phyloP scores from a whole-genome alignment of 169 alveolate genomes.

The Plasmodium knowlesi region DNA sequence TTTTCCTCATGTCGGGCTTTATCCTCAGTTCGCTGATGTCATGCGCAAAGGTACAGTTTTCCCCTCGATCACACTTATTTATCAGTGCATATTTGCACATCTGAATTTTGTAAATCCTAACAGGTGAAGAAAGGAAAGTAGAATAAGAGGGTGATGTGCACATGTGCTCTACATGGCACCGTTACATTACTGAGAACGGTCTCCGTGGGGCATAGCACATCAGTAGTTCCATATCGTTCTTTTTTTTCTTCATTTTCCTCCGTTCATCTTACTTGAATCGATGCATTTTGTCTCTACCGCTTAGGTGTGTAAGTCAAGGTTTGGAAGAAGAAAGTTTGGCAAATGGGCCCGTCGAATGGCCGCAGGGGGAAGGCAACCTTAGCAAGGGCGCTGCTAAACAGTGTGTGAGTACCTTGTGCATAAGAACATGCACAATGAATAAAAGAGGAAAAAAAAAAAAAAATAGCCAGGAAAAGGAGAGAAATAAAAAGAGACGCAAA shows the following conservation, averaged over 20 bases:
- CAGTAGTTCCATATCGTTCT: not conserved
- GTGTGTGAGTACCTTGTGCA: not conserved
- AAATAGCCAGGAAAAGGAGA: not conserved
- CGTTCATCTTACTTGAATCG: slow-evolving; percentile 39
- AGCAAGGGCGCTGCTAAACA: not conserved
- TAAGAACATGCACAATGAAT: not conserved
- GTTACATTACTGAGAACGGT: not conserved
- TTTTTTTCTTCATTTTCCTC: not conserved
- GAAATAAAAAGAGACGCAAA: not conserved
- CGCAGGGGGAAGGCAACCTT: not conserved
- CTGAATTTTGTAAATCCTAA: slow-evolving; percentile 54
- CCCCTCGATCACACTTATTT: slow-evolving; percentile 64
- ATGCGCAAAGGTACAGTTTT: slow-evolving; percentile 63
- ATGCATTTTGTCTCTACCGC: slow-evolving; percentile 24
- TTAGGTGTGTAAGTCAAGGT: not conserved
- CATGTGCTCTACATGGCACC: not conserved
- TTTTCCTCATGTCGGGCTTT: slow-evolving; percentile 66
- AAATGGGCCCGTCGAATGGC: not conserved
- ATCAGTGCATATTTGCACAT: slow-evolving; percentile 67
- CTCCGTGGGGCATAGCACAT: not conserved
- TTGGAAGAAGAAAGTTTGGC: not conserved
- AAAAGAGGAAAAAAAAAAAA: not conserved
- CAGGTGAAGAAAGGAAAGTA: not conserved
- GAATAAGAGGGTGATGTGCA: not conserved
- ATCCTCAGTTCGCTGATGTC: slow-evolving; percentile 53